Evolutionary conservation across 805 yeast genomes (phyloP).

Genomic region (Suhomyces canberraensis): DNA sequence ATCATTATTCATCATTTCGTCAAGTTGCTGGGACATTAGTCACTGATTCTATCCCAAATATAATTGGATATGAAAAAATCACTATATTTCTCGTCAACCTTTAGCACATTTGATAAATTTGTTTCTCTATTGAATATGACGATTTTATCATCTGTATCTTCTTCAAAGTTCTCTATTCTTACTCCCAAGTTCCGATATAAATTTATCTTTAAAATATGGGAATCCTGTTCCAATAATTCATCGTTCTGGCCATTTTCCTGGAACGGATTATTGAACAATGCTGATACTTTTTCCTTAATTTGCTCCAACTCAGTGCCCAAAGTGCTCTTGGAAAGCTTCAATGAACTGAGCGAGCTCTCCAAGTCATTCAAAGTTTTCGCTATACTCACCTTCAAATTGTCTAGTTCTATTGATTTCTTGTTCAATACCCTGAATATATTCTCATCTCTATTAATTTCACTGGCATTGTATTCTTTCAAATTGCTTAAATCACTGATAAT

Average conservation of each 20-base stretch:
- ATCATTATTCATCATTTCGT: too few species aligned
- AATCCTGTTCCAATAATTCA: constrained; percentile 36
- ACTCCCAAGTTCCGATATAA: constrained; percentile 62
- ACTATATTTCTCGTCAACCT: constrained; percentile 53
- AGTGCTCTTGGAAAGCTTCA: constrained; percentile 32
- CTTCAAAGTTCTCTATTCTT: constrained; percentile 33
- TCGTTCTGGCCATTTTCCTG: constrained; percentile 28
- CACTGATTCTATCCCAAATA: constrained; percentile 65
- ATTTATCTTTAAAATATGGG: constrained; percentile 51
- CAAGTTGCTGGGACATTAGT: too few species aligned
- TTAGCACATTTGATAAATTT: constrained; percentile 47
- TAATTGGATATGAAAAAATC: constrained; percentile 70
- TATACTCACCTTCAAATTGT: constrained; percentile 45
- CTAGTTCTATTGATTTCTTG: constrained; percentile 32
- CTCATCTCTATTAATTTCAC: constrained; percentile 9
- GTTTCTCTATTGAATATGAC: constrained; percentile 48
- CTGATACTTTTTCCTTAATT: constrained; percentile 15
- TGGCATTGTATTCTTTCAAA: constrained; percentile 21
- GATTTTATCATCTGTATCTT: constrained; percentile 35
- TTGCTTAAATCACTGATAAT: constrained; percentile 12
- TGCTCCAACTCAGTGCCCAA: constrained; percentile 35
- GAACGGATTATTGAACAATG: constrained; percentile 9
- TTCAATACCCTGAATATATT: constrained; percentile 27
- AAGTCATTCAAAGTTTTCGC: constrained; percentile 53
- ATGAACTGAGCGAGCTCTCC: constrained; percentile 38